Evolutionary conservation across 1,284 basidiomycete genomes (phyloP).

Genomic region (Apiotrichum gamsii): DNA sequence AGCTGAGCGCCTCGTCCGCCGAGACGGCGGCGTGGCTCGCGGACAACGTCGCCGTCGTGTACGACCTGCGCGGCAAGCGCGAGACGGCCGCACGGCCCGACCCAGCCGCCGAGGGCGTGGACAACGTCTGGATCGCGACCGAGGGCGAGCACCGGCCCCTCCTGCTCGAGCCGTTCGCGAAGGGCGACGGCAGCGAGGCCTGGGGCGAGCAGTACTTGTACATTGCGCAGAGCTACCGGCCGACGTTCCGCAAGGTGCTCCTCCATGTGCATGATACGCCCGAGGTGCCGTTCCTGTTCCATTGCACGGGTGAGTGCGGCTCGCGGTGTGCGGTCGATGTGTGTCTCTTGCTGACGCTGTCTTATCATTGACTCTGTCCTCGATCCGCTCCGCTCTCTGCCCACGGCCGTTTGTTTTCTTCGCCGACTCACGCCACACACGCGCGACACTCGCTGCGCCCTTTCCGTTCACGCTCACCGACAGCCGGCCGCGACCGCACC

Average conservation of each 20-base stretch:
- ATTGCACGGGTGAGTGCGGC: constrained; percentile 13
- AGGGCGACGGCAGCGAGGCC: constrained; percentile 7
- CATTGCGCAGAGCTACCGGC: constrained; percentile 1
- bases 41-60: constrained; percentile 2
- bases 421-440: too few species aligned
- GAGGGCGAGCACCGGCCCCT: background rate
- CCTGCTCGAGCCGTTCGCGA: constrained; percentile 3
- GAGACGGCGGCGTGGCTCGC: constrained; percentile 5
- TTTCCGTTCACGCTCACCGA: too few species aligned
- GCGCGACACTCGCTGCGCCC: too few species aligned
- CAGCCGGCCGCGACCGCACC: constrained; percentile 16
- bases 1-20: background rate
- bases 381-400: too few species aligned
- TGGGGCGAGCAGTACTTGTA: constrained; percentile 10
- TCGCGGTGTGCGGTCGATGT: background rate
- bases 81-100: constrained; percentile 6
- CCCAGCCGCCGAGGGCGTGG: constrained; percentile 2
- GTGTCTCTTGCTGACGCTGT: too few species aligned
- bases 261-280: constrained; percentile 11
- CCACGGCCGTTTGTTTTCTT: too few species aligned
- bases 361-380: too few species aligned
- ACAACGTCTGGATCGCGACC: constrained; percentile 1
- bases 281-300: constrained; percentile 9
- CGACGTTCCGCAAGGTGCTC: constrained; percentile 7
- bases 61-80: constrained; percentile 10